phyloP scores from a whole-genome alignment of 176 grass and related monocot genomes.

The Pontederia crassipes region DNA sequence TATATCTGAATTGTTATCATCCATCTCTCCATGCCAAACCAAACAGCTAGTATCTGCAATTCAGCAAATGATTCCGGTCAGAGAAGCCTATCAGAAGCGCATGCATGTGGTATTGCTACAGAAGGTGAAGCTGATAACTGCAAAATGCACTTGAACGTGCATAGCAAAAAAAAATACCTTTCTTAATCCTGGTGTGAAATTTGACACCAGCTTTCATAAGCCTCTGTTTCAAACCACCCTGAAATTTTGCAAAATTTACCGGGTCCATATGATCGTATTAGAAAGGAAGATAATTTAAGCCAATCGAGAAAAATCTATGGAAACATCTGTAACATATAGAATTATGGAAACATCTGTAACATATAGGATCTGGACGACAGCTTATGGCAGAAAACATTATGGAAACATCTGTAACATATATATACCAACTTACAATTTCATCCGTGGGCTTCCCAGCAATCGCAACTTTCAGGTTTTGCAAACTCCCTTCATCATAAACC shows the following conservation, averaged over 20 bases:
- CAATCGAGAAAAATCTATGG: background rate
- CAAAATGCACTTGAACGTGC: too few species aligned
- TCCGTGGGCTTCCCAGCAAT: constrained; percentile 53
- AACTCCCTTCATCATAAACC: constrained; percentile 35
- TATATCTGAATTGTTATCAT: constrained; percentile 55
- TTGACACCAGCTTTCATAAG: constrained; percentile 49
- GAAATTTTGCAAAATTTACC: background rate
- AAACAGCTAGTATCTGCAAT: constrained; percentile 80
- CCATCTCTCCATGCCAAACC: constrained; percentile 50
- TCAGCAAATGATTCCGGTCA: constrained; percentile 1
- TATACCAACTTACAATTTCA: constrained; percentile 39
- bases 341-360: too few species aligned
- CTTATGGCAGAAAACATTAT: too few species aligned
- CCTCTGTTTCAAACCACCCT: constrained; percentile 75
- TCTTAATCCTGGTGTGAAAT: constrained; percentile 57
- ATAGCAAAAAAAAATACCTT: constrained; percentile 35
- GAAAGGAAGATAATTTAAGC: too few species aligned
- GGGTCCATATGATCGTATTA: too few species aligned
- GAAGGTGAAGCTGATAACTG: too few species aligned
- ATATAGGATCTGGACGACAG: too few species aligned
- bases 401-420: background rate
- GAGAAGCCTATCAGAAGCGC: too few species aligned
- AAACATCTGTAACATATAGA: background rate
- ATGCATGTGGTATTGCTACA: background rate
- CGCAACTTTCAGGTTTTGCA: constrained; percentile 71